Base-by-base conservation (phyloP, 331 rosid genomes). In the Pyrus hybrid region DNA sequence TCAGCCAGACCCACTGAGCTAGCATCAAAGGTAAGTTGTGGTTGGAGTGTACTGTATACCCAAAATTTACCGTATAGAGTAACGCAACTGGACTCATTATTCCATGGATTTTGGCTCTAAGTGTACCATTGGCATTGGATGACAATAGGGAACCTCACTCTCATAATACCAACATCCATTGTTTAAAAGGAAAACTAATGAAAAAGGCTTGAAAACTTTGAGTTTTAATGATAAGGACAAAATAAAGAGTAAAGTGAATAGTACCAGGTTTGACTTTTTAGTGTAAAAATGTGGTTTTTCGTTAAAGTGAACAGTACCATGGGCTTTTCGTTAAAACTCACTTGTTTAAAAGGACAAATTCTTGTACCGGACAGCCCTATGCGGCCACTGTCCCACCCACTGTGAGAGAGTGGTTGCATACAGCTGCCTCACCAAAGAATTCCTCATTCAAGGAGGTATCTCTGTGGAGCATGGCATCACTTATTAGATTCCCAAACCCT, bases 21-120 rank as follows among this genome's bases (percentile, higher is more conserved):
- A 2, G 2, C 32, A 61, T n/a, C 26, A 30, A 20, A 51, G 45
- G 6, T n/a, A 29, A 54, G 12, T 71, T 16, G 63, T 21, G 60
- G 33, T 68, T 61, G 45, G 41, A 69, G 32, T 37, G 5, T 35
- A 35, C 12, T 35, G 12, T 41, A 10, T 41, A 17, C 41, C 25
- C 37, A 32, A 73, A 60, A 23, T 9, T 68, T 41, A 8, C 20
- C 13, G 22, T 26, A 26, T 13, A 62, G 20, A 17, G 26, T 61
- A 77, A 61, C 5, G 41, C 43, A 49, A 70, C 65, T 62, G 63
- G 65, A 77, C 63, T 32, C 67, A 66, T 66, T 63, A n/a, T 63
- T 63, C 67, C 12, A 8, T 20, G 63, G 63, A 57, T 63, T 26
- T 63, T 63, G 17, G 63, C 5, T 21, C 5, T 6, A 25, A 61